Conservation (phyloP, 768 basidiomycete genomes). For the Auriscalpium vulgare region DNA sequence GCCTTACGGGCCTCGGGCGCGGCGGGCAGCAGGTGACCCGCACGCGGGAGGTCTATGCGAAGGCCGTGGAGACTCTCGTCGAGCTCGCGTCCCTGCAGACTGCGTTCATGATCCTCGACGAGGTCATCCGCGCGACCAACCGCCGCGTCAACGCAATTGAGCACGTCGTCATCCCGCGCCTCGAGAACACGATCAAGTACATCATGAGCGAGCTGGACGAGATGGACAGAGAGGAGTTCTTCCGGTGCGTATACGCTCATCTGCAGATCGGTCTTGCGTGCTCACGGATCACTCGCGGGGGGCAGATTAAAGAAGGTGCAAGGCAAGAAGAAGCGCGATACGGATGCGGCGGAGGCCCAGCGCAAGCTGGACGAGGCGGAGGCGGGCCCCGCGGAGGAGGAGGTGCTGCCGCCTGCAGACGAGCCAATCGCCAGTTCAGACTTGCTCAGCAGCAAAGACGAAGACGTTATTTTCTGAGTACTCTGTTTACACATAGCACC, state of each 20-base stretch:
- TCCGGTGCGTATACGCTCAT: conserved; percentile 45
- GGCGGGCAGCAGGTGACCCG: conserved; percentile 95
- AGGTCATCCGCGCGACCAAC: conserved; percentile 98
- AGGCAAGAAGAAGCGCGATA: conserved; percentile 91
- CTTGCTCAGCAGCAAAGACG: conserved; percentile 80
- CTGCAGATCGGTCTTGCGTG: background rate
- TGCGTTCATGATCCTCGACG: conserved; percentile 96
- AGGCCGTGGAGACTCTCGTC: conserved; percentile 94
- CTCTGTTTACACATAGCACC: conserved; percentile 4
- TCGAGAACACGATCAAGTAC: conserved; percentile 98
- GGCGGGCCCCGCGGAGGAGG: conserved; percentile 7
- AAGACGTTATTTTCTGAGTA: conserved; percentile 84
- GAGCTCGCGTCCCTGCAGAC: conserved; percentile 96
- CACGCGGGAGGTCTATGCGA: conserved; percentile 95
- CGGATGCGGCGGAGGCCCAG: conserved; percentile 24
- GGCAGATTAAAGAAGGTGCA: conserved; percentile 91
- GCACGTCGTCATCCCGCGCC: conserved; percentile 88
- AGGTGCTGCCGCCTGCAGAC: conserved; percentile 12
- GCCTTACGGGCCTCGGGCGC: conserved; percentile 91
- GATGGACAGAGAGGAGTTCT: conserved; percentile 96
- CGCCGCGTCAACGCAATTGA: conserved; percentile 98
- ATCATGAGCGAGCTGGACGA: conserved; percentile 97
- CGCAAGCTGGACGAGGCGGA: conserved; percentile 9
- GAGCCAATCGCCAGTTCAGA: conserved; percentile 33
- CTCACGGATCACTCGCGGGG: background rate